Evolutionary conservation across 805 yeast genomes (phyloP).

Genomic region (Metschnikowia bowlesiae): DNA sequence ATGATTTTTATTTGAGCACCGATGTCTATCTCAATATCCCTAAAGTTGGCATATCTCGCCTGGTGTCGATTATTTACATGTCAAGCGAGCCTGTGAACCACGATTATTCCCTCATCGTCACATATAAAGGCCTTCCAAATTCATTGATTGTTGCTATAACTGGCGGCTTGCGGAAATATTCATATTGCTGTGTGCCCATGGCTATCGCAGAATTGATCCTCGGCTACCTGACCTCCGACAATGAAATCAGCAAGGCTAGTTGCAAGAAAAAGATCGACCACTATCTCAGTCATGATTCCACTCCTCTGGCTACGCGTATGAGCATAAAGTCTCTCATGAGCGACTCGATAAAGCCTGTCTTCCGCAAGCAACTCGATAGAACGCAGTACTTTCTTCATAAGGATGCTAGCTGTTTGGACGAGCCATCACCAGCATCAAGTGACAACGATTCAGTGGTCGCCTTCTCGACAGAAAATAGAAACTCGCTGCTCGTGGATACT

Average conservation of each 20-base stretch:
- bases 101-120: slow-evolving; percentile 30
- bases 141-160: slow-evolving; percentile 34
- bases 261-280: slow-evolving; percentile 17
- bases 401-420: slow-evolving; percentile 14
- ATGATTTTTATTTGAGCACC: slow-evolving; percentile 32
- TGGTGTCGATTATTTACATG: slow-evolving; percentile 24
- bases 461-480: slow-evolving; percentile 2
- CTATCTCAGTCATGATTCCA: slow-evolving; percentile 19
- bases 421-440: slow-evolving; percentile 3
- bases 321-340: slow-evolving; percentile 28
- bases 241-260: background rate
- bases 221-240: slow-evolving; percentile 3
- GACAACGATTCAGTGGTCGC: slow-evolving; percentile 10
- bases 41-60: slow-evolving; percentile 13
- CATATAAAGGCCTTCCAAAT: slow-evolving; percentile 21
- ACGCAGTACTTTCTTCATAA: slow-evolving; percentile 29
- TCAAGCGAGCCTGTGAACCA: slow-evolving; percentile 14
- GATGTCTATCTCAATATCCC: slow-evolving; percentile 32
- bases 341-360: slow-evolving; percentile 25
- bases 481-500: slow-evolving; percentile 11
- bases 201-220: slow-evolving; percentile 11
- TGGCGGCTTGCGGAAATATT: slow-evolving; percentile 39
- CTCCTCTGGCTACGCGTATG: slow-evolving; percentile 21
- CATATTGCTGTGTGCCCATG: slow-evolving; percentile 38
- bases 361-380: slow-evolving; percentile 26